phyloP scores from a whole-genome alignment of 75 land plant species.

The Larix kaempferi region DNA sequence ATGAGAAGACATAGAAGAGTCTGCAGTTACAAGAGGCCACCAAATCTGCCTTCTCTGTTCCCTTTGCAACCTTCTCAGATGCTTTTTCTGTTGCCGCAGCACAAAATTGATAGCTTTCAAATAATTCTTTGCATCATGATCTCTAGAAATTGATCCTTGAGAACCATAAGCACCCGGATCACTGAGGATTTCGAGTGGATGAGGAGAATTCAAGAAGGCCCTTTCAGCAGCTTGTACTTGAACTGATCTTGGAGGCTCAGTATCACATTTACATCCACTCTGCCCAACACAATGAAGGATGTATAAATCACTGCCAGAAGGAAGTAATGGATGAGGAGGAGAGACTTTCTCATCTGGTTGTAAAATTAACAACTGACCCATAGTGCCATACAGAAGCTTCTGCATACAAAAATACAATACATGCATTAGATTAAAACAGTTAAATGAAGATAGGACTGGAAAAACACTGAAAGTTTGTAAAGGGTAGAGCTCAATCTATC shows the following conservation, averaged over 20 bases:
- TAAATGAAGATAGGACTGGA: background rate
- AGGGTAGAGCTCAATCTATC: background rate
- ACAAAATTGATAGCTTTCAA: constrained; percentile 47
- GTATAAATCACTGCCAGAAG: constrained; percentile 59
- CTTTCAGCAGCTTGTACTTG: constrained; percentile 25
- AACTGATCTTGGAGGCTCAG: background rate
- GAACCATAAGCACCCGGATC: constrained; percentile 71
- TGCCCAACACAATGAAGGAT: constrained; percentile 16
- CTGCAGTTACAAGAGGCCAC: constrained; percentile 34
- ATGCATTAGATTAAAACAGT: background rate
- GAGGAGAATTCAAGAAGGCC: constrained; percentile 67
- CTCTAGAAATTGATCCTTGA: constrained; percentile 66
- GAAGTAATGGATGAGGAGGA: constrained; percentile 67
- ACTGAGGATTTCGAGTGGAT: constrained; percentile 65
- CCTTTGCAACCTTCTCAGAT: constrained; percentile 16
- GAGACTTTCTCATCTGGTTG: constrained; percentile 71
- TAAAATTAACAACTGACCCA: constrained; percentile 68
- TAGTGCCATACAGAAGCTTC: constrained; percentile 71
- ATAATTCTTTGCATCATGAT: constrained; percentile 76
- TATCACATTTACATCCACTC: background rate
- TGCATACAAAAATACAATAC: constrained; percentile 21
- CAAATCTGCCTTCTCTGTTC: constrained; percentile 26
- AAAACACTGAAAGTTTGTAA: background rate
- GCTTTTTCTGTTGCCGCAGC: constrained; percentile 30
- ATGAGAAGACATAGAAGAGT: background rate